Percentiles rank a stretch among this genome's conserved stretches.
Conservation (phyloP, 352 stramenopile genomes). For the Thalassiosira exigua region DNA sequence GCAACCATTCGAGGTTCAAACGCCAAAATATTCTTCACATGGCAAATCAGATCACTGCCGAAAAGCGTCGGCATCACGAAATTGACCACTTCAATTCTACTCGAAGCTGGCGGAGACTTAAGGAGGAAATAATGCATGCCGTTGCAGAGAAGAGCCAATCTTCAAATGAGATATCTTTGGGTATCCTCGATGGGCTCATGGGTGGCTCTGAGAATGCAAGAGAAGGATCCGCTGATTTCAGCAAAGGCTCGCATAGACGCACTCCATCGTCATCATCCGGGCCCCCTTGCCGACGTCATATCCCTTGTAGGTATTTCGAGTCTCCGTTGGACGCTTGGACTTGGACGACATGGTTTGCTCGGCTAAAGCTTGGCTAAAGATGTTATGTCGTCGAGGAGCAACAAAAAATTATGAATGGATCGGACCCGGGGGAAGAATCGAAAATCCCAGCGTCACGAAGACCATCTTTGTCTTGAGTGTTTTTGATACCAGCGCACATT, state of each 20-base stretch:
- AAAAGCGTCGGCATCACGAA: conserved; percentile 24
- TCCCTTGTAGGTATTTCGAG: no score
- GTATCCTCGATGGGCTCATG: conserved; percentile 10
- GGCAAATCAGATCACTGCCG: conserved; percentile 32
- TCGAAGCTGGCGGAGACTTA: conserved; percentile 34
- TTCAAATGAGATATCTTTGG: conserved; percentile 1
- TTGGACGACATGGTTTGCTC: no score
- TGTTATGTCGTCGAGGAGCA: no score
- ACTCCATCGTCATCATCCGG: no score
- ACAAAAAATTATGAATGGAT: no score
- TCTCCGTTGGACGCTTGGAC: no score
- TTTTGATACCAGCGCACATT: no score
- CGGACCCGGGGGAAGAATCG: no score
- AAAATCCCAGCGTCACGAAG: no score
- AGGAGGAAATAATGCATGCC: conserved; percentile 45
- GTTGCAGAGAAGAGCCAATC: conserved; percentile 24
- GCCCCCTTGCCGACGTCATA: no score
- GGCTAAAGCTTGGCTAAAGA: no score
- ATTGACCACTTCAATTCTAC: conserved; percentile 31
- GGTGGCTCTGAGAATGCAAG: neutral
- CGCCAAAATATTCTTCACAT: conserved; percentile 9
- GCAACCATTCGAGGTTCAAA: neutral
- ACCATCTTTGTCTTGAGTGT: no score
- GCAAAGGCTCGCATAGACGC: neutral
- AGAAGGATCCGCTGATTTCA: neutral